Evolutionary conservation across 805 yeast genomes (phyloP).

Genomic region (Kluyveromyces starmeri): DNA sequence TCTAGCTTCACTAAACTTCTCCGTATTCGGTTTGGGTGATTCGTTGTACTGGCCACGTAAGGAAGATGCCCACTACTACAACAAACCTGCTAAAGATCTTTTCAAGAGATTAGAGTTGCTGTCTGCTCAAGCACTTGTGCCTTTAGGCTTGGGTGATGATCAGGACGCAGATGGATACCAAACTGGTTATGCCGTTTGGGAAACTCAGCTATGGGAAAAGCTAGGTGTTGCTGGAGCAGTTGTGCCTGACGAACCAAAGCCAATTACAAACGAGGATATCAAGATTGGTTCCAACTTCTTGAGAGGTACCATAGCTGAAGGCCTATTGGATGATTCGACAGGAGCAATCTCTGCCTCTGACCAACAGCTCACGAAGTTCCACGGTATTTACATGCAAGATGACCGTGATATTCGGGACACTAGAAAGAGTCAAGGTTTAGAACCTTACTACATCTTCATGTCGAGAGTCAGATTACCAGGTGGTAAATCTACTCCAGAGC

Average conservation of each 20-base stretch:
- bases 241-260: slow-evolving; percentile 85
- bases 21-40: slow-evolving; percentile 90
- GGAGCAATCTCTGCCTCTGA: slow-evolving; percentile 88
- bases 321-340: slow-evolving; percentile 68
- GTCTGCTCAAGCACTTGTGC: slow-evolving; percentile 66
- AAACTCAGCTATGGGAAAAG: slow-evolving; percentile 74
- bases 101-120: slow-evolving; percentile 52
- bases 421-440: slow-evolving; percentile 84
- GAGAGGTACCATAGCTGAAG: slow-evolving; percentile 90
- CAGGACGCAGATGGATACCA: slow-evolving; percentile 94
- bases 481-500: slow-evolving; percentile 78
- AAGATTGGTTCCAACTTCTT: slow-evolving; percentile 77
- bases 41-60: slow-evolving; percentile 95
- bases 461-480: slow-evolving; percentile 93
- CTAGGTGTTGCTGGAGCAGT: slow-evolving; percentile 77
- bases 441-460: slow-evolving; percentile 96
- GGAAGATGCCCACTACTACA: slow-evolving; percentile 88
- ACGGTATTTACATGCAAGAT: slow-evolving; percentile 97
- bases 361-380: slow-evolving; percentile 93
- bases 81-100: slow-evolving; percentile 80
- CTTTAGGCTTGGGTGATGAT: slow-evolving; percentile 88
- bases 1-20: slow-evolving; percentile 51
- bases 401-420: slow-evolving; percentile 93
- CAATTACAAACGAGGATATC: slow-evolving; percentile 92
- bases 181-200: slow-evolving; percentile 89